These are phyloP conservation scores for Parietichytrium sp. DNA, from an alignment of 108 stramenopile species.

Conservation along the genomic window DNA sequence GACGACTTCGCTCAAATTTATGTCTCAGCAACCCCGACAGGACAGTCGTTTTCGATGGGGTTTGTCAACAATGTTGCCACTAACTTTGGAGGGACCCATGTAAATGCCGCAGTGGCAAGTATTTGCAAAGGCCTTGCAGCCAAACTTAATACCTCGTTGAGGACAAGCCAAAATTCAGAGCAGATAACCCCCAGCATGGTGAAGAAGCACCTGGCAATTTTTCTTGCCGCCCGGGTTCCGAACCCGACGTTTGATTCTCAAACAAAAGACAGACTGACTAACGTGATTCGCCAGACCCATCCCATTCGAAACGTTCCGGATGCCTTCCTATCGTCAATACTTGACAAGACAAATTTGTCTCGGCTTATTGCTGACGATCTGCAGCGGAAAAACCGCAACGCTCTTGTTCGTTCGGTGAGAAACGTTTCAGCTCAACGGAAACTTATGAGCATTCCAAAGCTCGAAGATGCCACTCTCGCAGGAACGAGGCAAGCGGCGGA, in stretches of 20 bases:
- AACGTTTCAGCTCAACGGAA: conserved; percentile 64
- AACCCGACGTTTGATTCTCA: conserved; percentile 43
- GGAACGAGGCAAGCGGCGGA: conserved; percentile 54
- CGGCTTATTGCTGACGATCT: background rate
- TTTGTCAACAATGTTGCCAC: conserved; percentile 90
- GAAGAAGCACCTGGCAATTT: background rate
- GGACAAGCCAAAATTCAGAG: conserved; percentile 5
- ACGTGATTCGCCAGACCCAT: background rate
- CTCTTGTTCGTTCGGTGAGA: conserved; percentile 63
- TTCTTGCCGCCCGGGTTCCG: background rate
- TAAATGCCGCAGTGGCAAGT: conserved; percentile 71
- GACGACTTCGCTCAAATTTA: conserved; percentile 49
- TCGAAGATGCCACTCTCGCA: conserved; percentile 89
- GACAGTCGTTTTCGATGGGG: conserved; percentile 65
- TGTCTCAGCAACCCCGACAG: conserved; percentile 68
- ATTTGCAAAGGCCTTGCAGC: conserved; percentile 70
- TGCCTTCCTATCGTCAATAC: conserved; percentile 61
- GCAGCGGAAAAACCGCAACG: background rate
- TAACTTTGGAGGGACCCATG: conserved; percentile 78
- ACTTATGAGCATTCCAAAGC: conserved; percentile 75
- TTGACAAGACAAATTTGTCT: conserved; percentile 50
- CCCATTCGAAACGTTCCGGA: conserved; percentile 53
- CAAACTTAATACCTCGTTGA: conserved; percentile 53
- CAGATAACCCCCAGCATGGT: background rate
- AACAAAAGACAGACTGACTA: conserved; percentile 39